Evolutionary conservation across 2,329 filamentous ascomycete species (phyloP), one percentile per base, ranked within the genome.

Genomic region (Colletotrichum noveboracense): DNA sequence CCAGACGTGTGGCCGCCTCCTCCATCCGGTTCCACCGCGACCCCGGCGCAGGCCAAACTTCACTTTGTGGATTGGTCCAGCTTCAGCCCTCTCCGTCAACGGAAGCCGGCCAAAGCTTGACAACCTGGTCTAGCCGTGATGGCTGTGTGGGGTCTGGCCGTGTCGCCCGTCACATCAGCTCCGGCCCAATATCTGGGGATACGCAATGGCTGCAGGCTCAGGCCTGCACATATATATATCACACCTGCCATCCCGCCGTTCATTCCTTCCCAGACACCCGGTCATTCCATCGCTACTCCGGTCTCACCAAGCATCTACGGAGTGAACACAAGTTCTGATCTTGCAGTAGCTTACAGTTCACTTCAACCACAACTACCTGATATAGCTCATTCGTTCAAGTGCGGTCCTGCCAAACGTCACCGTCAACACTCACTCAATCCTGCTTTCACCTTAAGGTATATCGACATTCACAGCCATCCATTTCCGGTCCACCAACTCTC

Each of bases 11-110:
- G 73, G 64, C 48, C 43, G 64, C 55, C 43, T 73, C 70, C 7
- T 32, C 21, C 70, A 62, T 28, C 69, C 34, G 56, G 38, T 58
- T 18, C 69, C 56, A 64, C 68, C 43, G n/a, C n/a, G n/a, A 32
- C 18, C 18, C 21, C 13, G 58, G 67, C 26, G 30, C 38, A 24
- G 16, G 32, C 26, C 52, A 48, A 60, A 24, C 21, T 32, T 56
- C 66, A 43, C 36, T 24, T 38, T 61, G 28, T 71, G 52, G 67
- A 71, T 64, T 48, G 69, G 73, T 26, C 55, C 70, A 73, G 69
- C 56, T 68, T 64, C 73, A 68, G 73, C 69, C 62, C 62, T 67
- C 69, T 75, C 62, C 62, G 73, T 75, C 73, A 64, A 71, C 48
- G 32, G 73, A 64, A 64, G 24, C 62, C 68, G n/a, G 28, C 43